Evolutionary conservation across 1,139 yeast genomes (phyloP).

Genomic region (Candida sanyaensis): DNA sequence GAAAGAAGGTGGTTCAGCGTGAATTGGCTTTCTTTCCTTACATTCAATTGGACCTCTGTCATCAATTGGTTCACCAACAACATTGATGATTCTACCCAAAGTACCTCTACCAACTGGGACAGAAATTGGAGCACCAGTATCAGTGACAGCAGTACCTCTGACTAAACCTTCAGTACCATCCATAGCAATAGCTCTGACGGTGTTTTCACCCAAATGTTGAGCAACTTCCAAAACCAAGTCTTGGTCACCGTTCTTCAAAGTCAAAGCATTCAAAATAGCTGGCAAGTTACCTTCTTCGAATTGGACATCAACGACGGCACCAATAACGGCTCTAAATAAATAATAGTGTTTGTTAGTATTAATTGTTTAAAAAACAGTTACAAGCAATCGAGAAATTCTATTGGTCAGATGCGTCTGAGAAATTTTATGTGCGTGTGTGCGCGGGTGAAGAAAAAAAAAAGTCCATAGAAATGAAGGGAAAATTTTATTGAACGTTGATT

Average conservation of each 20-base stretch:
- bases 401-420: constrained; percentile 4
- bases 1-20: constrained; percentile 95
- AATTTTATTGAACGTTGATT: neutral
- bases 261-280: constrained; percentile 95
- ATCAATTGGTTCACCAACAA: constrained; percentile 99
- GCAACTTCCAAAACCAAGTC: constrained; percentile 95
- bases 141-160: constrained; percentile 90
- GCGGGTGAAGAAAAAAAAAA: constrained; percentile 12
- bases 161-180: constrained; percentile 99
- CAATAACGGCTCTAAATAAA: constrained; percentile 83
- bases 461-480: neutral
- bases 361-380: neutral
- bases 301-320: constrained; percentile 99
- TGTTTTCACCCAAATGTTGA: constrained; percentile 99
- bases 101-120: constrained; percentile 99
- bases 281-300: constrained; percentile 98
- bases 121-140: constrained; percentile 98
- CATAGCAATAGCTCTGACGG: constrained; percentile 99
- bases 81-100: constrained; percentile 97
- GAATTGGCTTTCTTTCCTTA: constrained; percentile 94
- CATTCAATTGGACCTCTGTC: constrained; percentile 98
- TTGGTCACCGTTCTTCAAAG: constrained; percentile 70
- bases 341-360: constrained; percentile 11
- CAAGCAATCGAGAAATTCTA: constrained; percentile 2
- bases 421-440: constrained; percentile 3